A percentile compares a stretch with the other conserved stretches of the same genome.
Conservation (phyloP, 1,139 yeast species). For the Zygoascus hellenicus region DNA sequence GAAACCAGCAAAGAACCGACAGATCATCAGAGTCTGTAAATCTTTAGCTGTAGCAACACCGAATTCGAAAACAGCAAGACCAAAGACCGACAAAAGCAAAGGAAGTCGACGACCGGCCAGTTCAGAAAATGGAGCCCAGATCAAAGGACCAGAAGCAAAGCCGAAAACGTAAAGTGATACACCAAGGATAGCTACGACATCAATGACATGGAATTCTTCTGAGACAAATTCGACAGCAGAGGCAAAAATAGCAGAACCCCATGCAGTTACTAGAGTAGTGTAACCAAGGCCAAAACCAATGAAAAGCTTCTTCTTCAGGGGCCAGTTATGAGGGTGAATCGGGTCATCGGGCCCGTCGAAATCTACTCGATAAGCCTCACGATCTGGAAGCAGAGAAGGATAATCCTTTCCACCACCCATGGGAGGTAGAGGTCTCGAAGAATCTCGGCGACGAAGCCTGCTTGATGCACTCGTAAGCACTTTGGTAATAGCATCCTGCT, state of each 20-base stretch:
- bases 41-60: conserved; percentile 71
- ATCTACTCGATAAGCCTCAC: conserved; percentile 44
- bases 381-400: conserved; percentile 45
- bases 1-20: conserved; percentile 72
- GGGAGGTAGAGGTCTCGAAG: conserved; percentile 18
- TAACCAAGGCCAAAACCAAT: conserved; percentile 34
- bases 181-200: conserved; percentile 41
- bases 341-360: conserved; percentile 52
- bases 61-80: conserved; percentile 56
- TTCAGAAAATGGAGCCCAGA: conserved; percentile 80
- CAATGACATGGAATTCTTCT: conserved; percentile 28
- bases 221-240: conserved; percentile 32
- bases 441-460: conserved; percentile 12
- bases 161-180: conserved; percentile 72
- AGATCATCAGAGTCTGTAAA: conserved; percentile 62
- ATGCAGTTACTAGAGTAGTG: conserved; percentile 37
- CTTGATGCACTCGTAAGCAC: conserved; percentile 16
- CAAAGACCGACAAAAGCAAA: conserved; percentile 48
- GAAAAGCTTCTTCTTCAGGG: conserved; percentile 34
- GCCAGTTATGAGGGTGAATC: conserved; percentile 46
- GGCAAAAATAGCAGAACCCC: conserved; percentile 44
- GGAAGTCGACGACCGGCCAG: conserved; percentile 64
- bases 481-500: conserved; percentile 16
- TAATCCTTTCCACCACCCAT: conserved; percentile 46
- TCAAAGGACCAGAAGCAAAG: conserved; percentile 74